phyloP scores from a whole-genome alignment of 176 grass and related monocot genomes.

The Phoenix roebelenii region DNA sequence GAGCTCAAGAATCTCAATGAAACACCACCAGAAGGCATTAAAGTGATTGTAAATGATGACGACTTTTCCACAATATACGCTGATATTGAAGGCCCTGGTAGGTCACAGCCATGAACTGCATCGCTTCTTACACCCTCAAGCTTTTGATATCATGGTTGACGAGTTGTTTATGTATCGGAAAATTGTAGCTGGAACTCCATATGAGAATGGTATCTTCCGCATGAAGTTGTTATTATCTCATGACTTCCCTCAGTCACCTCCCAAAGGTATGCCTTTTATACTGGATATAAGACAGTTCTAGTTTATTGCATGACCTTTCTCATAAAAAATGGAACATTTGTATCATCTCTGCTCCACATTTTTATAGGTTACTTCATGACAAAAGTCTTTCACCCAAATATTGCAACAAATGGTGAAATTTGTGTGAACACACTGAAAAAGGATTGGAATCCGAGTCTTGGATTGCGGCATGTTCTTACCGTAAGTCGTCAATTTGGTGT shows the following conservation, averaged over 20 bases:
- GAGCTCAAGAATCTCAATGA: slow-evolving; percentile 91
- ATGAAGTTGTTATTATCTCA: slow-evolving; percentile 78
- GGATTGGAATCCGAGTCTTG: slow-evolving; percentile 84
- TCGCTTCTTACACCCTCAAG: background rate
- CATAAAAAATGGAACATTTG: background rate
- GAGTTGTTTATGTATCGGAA: background rate
- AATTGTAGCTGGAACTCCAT: slow-evolving; percentile 75
- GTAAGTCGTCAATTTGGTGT: slow-evolving; percentile 24
- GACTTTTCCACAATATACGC: slow-evolving; percentile 91
- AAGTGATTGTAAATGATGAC: slow-evolving; percentile 85
- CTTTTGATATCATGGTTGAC: background rate
- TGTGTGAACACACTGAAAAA: slow-evolving; percentile 93
- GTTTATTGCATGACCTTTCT: no score
- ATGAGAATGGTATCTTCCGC: slow-evolving; percentile 87
- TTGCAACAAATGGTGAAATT: slow-evolving; percentile 84
- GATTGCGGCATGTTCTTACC: slow-evolving; percentile 80
- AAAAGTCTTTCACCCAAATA: slow-evolving; percentile 97
- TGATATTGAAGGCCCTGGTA: slow-evolving; percentile 88
- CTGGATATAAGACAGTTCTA: no score
- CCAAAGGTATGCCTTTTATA: slow-evolving; percentile 39
- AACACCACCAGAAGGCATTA: slow-evolving; percentile 89
- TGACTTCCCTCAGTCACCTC: slow-evolving; percentile 82
- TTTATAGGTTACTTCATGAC: slow-evolving; percentile 75
- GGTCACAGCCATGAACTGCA: background rate
- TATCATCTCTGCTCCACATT: background rate